Evolutionary conservation across 2,329 filamentous ascomycete species (phyloP).

Genomic region (Aspergillus sp.): DNA sequence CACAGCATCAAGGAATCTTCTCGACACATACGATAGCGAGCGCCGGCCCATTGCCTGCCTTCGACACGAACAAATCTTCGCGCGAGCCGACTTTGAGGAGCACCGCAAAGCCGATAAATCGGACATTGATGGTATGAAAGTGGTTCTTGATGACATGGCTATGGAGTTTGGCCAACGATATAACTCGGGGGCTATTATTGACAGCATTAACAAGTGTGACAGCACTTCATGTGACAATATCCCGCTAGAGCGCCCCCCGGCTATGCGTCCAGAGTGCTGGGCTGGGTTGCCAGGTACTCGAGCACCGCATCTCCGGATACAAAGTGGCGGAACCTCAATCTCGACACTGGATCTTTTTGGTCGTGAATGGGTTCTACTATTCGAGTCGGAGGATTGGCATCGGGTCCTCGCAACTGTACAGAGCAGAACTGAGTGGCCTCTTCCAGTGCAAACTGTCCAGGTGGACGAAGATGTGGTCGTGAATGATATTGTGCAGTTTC

Average conservation of each 20-base stretch:
- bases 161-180: slow-evolving; percentile 23
- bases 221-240: neutral
- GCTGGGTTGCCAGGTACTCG: slow-evolving; percentile 24
- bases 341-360: slow-evolving; percentile 28
- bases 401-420: neutral
- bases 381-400: slow-evolving; percentile 12
- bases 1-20: slow-evolving; percentile 13
- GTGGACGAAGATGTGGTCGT: slow-evolving; percentile 2
- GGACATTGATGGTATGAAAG: neutral
- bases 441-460: neutral
- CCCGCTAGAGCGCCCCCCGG: slow-evolving; percentile 4
- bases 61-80: slow-evolving; percentile 21
- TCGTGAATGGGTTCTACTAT: slow-evolving; percentile 22
- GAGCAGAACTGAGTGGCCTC: too few species aligned
- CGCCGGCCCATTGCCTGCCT: slow-evolving; percentile 28
- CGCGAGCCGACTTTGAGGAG: slow-evolving; percentile 16
- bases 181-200: slow-evolving; percentile 16
- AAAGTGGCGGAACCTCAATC: slow-evolving; percentile 15
- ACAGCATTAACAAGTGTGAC: neutral
- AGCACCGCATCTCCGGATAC: slow-evolving; percentile 28
- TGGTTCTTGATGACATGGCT: slow-evolving; percentile 19
- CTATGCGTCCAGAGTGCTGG: slow-evolving; percentile 19
- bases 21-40: slow-evolving; percentile 38
- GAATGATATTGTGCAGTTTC: neutral
- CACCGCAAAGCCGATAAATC: slow-evolving; percentile 5